Conservation (phyloP, 2,329 filamentous ascomycete genomes). For the Sordariomycetes sp. region DNA sequence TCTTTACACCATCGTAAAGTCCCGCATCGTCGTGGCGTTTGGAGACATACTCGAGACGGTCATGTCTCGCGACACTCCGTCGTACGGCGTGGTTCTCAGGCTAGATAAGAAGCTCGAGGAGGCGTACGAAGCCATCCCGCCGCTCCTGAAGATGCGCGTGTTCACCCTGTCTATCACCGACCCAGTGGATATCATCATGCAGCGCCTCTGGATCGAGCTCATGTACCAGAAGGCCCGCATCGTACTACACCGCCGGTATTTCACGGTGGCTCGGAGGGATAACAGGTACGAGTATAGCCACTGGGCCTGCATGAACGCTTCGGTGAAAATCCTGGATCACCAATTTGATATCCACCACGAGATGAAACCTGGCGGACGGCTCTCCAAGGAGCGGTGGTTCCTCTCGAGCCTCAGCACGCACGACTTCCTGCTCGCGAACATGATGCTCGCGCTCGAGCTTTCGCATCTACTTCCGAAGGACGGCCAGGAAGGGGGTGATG, state of each 20-base stretch:
- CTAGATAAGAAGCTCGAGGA: slow-evolving; percentile 28
- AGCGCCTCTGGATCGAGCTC: slow-evolving; percentile 35
- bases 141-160: slow-evolving; percentile 26
- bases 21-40: slow-evolving; percentile 13
- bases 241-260: slow-evolving; percentile 31
- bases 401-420: slow-evolving; percentile 28
- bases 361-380: slow-evolving; percentile 23
- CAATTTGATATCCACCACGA: slow-evolving; percentile 30
- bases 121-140: slow-evolving; percentile 25
- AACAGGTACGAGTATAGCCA: slow-evolving; percentile 25
- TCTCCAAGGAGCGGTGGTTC: slow-evolving; percentile 29
- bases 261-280: slow-evolving; percentile 20
- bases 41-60: slow-evolving; percentile 12
- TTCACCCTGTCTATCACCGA: slow-evolving; percentile 32
- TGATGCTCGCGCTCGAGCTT: slow-evolving; percentile 30
- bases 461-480: slow-evolving; percentile 7
- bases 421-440: slow-evolving; percentile 35
- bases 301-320: slow-evolving; percentile 29
- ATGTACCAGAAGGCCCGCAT: slow-evolving; percentile 37
- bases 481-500: slow-evolving; percentile 3
- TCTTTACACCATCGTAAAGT: slow-evolving; percentile 24
- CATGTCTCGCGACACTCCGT: slow-evolving; percentile 10
- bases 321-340: slow-evolving; percentile 27
- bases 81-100: slow-evolving; percentile 21
- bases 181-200: slow-evolving; percentile 32